These are phyloP conservation scores for Neonectria ditissima DNA, from an alignment of 2,329 filamentous ascomycete genomes.

Conservation along the genomic window DNA sequence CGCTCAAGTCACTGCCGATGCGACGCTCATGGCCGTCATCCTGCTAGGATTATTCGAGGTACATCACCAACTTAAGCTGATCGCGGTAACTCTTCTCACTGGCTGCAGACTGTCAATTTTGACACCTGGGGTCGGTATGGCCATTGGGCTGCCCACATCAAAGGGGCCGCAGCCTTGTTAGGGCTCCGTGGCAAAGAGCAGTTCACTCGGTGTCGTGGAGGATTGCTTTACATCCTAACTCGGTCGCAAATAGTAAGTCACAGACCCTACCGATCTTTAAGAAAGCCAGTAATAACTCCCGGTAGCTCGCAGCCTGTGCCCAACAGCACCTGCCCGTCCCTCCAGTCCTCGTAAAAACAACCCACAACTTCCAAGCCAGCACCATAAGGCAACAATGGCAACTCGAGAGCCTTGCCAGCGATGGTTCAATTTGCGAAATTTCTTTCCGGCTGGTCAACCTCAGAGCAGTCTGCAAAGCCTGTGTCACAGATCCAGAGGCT, in stretches of 20 bases:
- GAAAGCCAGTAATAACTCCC: not conserved
- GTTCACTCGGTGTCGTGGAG: conserved; percentile 37
- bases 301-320: not conserved
- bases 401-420: not conserved
- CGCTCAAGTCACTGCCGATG: conserved; percentile 28
- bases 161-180: conserved; percentile 40
- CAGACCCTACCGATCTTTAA: too few relatives aligned
- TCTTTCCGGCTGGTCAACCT: conserved; percentile 4
- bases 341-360: not conserved
- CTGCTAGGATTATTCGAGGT: conserved; percentile 43
- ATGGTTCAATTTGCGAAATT: not conserved
- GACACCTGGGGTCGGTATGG: conserved; percentile 33
- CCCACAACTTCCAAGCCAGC: not conserved
- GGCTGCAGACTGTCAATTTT: conserved; percentile 35
- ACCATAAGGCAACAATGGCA: not conserved
- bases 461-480: not conserved
- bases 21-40: conserved; percentile 41
- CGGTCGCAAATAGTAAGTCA: conserved; percentile 43
- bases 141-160: conserved; percentile 39
- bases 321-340: conserved; percentile 2
- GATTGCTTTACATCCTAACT: conserved; percentile 40
- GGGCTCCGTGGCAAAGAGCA: conserved; percentile 41
- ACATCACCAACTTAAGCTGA: not conserved
- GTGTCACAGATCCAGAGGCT: not conserved
- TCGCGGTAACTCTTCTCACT: not conserved